A percentile compares a stretch with the other conserved stretches of the same genome.
Conservation (phyloP, 1,284 basidiomycete genomes). For the Austroboletus rostrupii region DNA sequence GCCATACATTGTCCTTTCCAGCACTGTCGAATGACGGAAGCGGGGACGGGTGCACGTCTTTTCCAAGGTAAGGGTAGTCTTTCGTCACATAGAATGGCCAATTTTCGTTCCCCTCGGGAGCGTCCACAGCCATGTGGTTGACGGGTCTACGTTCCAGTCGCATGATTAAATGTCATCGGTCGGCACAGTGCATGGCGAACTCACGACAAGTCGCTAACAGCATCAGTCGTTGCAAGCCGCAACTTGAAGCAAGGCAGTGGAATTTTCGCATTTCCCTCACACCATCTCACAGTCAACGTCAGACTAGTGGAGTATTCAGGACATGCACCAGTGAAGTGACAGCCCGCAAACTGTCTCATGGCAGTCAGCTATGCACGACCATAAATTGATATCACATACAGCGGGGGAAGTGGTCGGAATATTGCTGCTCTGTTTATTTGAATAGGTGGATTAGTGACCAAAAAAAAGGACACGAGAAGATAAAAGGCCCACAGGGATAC, state of each 20-base stretch:
- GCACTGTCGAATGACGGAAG: slow-evolving; percentile 5
- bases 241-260: slow-evolving; percentile 8
- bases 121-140: background rate
- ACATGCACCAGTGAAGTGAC: slow-evolving; percentile 12
- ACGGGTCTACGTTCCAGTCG: slow-evolving; percentile 5
- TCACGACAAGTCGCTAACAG: background rate
- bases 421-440: too few relatives aligned
- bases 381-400: too few relatives aligned
- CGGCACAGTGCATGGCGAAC: background rate
- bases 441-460: too few relatives aligned
- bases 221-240: slow-evolving; percentile 6
- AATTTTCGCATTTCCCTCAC: background rate
- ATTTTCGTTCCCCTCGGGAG: background rate
- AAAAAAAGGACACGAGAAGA: too few relatives aligned
- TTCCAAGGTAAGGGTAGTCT: slow-evolving; percentile 11
- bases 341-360: too few relatives aligned
- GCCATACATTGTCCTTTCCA: slow-evolving; percentile 3
- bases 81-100: slow-evolving; percentile 10
- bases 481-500: slow-evolving; percentile 3
- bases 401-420: too few relatives aligned
- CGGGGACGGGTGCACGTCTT: slow-evolving; percentile 3
- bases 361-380: too few relatives aligned
- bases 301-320: slow-evolving; percentile 12
- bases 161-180: background rate
- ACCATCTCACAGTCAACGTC: slow-evolving; percentile 8